Percentiles rank a stretch among this genome's conserved stretches.
Conservation (phyloP, 345 rosid species). For the Camelina hispida region DNA sequence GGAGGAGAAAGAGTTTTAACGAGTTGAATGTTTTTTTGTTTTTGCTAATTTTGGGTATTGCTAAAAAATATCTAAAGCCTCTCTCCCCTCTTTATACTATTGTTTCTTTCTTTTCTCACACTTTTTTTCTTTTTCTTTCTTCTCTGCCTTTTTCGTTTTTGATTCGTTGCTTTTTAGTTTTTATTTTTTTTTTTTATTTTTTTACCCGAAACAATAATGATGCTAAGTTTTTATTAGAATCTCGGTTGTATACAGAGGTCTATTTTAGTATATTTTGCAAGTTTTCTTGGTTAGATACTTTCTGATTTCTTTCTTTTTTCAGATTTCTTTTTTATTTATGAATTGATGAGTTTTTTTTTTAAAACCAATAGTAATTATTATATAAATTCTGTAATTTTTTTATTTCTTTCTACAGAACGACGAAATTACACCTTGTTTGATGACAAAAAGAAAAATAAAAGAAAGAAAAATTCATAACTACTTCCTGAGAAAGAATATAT, state of each 20-base stretch:
- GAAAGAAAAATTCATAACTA: too few relatives aligned
- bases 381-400: too few relatives aligned
- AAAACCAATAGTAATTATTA: too few relatives aligned
- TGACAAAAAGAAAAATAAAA: too few relatives aligned
- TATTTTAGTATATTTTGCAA: background rate
- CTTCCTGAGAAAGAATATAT: too few relatives aligned
- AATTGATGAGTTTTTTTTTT: too few relatives aligned
- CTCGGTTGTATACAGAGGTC: background rate
- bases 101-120: background rate
- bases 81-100: conserved; percentile 29
- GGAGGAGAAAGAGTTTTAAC: conserved; percentile 50
- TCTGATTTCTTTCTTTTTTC: too few relatives aligned
- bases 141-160: conserved; percentile 21
- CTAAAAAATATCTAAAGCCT: conserved; percentile 17
- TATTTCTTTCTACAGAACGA: too few relatives aligned
- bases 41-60: conserved; percentile 37
- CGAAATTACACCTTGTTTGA: too few relatives aligned
- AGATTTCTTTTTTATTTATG: too few relatives aligned
- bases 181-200: background rate
- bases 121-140: background rate
- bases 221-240: background rate
- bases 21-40: conserved; percentile 30
- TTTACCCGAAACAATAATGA: background rate
- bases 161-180: conserved; percentile 18
- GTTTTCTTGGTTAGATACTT: conserved; percentile 8